A percentile compares a stretch with the other conserved stretches of the same genome.
These are phyloP conservation scores for Globisporangium uncinulatum DNA, from an alignment of 352 stramenopile genomes.

Conservation along the genomic window DNA sequence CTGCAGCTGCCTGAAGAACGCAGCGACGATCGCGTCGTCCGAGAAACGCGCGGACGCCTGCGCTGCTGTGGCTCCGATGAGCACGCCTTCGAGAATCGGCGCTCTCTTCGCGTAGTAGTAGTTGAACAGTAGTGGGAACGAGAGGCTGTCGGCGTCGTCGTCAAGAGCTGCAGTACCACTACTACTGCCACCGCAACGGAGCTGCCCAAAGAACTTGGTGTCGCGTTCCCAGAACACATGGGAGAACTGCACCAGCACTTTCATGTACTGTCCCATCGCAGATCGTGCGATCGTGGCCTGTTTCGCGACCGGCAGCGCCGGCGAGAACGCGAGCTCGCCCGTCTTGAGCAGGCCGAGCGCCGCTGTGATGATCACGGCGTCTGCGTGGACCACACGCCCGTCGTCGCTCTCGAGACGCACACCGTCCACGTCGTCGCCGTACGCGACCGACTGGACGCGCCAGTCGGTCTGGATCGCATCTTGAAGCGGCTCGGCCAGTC, in stretches of 20 bases:
- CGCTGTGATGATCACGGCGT: conserved; percentile 50
- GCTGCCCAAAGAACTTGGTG: conserved; percentile 36
- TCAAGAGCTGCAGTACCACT: background rate
- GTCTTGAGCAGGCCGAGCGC: conserved; percentile 50
- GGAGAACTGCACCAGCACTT: conserved; percentile 64
- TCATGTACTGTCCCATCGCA: conserved; percentile 71
- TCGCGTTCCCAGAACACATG: conserved; percentile 52
- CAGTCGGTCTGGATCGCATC: conserved; percentile 26
- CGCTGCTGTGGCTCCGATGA: conserved; percentile 37
- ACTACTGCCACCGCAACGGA: conserved; percentile 10
- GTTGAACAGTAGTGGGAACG: conserved; percentile 61
- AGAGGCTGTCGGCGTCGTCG: conserved; percentile 1
- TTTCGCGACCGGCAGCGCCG: conserved; percentile 36
- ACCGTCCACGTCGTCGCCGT: conserved; percentile 8
- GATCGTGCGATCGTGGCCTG: conserved; percentile 35
- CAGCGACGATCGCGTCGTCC: conserved; percentile 35
- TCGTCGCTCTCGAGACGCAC: conserved; percentile 21
- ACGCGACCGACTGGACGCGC: conserved; percentile 23
- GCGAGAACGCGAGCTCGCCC: conserved; percentile 38
- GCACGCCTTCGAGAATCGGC: conserved; percentile 48
- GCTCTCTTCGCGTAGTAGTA: conserved; percentile 45
- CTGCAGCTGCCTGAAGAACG: conserved; percentile 39
- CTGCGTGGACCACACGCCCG: conserved; percentile 20
- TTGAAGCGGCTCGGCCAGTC: conserved; percentile 22
- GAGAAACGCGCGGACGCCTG: conserved; percentile 28